Conservation (phyloP, 176 grass and related monocot genomes). For the Luzula sylvatica region DNA sequence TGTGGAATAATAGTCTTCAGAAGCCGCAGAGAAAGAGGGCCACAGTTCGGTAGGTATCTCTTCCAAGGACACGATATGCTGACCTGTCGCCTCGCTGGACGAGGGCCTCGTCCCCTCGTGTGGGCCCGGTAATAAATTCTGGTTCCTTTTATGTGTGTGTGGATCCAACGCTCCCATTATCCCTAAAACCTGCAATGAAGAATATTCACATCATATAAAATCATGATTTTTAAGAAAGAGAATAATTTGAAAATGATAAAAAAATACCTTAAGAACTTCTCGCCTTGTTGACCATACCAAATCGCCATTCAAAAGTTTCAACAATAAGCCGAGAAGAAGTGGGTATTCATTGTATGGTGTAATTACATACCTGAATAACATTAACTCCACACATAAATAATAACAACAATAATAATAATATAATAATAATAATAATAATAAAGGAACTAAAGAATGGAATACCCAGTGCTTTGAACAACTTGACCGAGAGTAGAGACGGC, state of each 20-base stretch:
- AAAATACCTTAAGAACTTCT: slow-evolving; percentile 94
- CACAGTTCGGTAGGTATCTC: slow-evolving; percentile 84
- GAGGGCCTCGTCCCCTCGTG: slow-evolving; percentile 56
- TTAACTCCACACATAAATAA: slow-evolving; percentile 22
- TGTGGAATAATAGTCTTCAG: slow-evolving; percentile 96
- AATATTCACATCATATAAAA: too few species aligned
- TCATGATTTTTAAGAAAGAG: too few species aligned
- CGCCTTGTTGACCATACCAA: slow-evolving; percentile 93
- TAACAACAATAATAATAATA: slow-evolving; percentile 17
- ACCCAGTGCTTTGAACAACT: slow-evolving; percentile 99
- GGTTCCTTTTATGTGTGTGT: slow-evolving; percentile 89
- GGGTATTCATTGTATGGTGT: slow-evolving; percentile 96
- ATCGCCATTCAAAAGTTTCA: slow-evolving; percentile 95
- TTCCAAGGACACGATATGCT: slow-evolving; percentile 98
- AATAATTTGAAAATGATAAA: too few species aligned
- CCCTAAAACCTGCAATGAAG: slow-evolving; percentile 64
- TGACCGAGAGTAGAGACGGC: slow-evolving; percentile 97
- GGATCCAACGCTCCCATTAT: slow-evolving; percentile 99
- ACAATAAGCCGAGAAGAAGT: slow-evolving; percentile 79
- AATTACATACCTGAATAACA: slow-evolving; percentile 70
- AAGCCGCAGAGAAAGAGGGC: slow-evolving; percentile 79
- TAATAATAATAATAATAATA: slow-evolving; percentile 9
- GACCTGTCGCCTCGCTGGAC: slow-evolving; percentile 54
- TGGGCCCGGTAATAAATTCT: slow-evolving; percentile 68
- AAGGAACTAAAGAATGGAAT: slow-evolving; percentile 8